phyloP scores from a whole-genome alignment of 805 yeast genomes.

The Metschnikowia koreensis region DNA sequence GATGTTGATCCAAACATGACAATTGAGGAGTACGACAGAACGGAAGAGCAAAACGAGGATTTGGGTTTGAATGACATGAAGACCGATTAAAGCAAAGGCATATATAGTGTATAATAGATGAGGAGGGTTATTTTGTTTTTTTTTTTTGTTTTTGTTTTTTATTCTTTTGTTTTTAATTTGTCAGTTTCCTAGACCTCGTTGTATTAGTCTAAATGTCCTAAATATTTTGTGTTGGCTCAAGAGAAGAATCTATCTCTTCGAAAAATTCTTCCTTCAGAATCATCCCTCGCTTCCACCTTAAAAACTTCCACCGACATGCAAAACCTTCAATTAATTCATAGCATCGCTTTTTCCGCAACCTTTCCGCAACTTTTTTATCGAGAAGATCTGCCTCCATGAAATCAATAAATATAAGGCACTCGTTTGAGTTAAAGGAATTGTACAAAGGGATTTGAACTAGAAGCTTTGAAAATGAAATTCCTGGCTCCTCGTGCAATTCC shows the following conservation, averaged over 20 bases:
- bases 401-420: slow-evolving; percentile 71
- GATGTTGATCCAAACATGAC: slow-evolving; percentile 96
- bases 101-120: slow-evolving; percentile 1
- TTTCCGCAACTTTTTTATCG: slow-evolving; percentile 53
- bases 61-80: slow-evolving; percentile 71
- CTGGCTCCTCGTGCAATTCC: slow-evolving; percentile 56
- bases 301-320: slow-evolving; percentile 47
- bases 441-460: slow-evolving; percentile 72
- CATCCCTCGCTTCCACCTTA: slow-evolving; percentile 21
- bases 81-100: slow-evolving; percentile 18
- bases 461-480: slow-evolving; percentile 62
- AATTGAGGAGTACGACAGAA: slow-evolving; percentile 87
- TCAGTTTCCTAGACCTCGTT: no score
- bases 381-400: slow-evolving; percentile 62
- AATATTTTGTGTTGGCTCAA: not conserved
- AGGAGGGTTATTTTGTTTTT: not conserved
- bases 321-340: slow-evolving; percentile 49
- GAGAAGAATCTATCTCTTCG: not conserved
- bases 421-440: slow-evolving; percentile 70
- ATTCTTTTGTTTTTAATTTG: no score
- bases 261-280: slow-evolving; percentile 10
- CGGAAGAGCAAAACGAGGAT: slow-evolving; percentile 85
- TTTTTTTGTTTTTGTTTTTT: not conserved
- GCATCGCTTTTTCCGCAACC: slow-evolving; percentile 40
- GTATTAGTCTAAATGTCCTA: no score